A percentile compares a stretch with the other conserved stretches of the same genome.
These are phyloP conservation scores for Begonia loranthoides DNA, from an alignment of 306 rosid species.

Conservation along the genomic window DNA sequence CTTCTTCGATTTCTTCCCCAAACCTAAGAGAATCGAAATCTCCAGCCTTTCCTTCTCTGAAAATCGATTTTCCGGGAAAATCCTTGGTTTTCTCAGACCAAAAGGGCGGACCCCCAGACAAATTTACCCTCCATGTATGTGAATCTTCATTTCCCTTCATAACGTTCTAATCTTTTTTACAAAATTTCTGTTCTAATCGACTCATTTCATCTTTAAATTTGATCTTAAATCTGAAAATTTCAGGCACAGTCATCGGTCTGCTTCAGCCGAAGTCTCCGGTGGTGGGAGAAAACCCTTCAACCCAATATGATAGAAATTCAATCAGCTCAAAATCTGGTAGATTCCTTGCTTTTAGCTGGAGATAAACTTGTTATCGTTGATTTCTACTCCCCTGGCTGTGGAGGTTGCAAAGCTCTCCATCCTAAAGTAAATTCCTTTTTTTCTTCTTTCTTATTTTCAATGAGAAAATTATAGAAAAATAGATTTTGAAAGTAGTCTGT, in stretches of 20 bases:
- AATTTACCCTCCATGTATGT: conserved; percentile 33
- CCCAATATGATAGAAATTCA: conserved; percentile 67
- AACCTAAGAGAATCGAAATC: conserved; percentile 15
- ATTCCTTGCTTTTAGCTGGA: conserved; percentile 50
- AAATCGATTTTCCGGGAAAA: conserved; percentile 28
- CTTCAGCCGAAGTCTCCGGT: conserved; percentile 34
- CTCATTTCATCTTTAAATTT: not conserved
- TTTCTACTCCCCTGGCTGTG: conserved; percentile 86
- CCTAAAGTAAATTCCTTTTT: conserved; percentile 43
- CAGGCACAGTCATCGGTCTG: conserved; percentile 53
- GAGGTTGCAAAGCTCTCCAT: conserved; percentile 83
- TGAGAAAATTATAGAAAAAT: not conserved
- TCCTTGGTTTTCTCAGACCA: conserved; percentile 19
- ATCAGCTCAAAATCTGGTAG: conserved; percentile 53
- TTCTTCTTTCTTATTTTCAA: not conserved
- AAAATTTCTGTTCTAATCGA: too few species aligned
- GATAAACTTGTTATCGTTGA: conserved; percentile 65
- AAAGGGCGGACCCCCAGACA: conserved; percentile 15
- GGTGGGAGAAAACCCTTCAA: conserved; percentile 70
- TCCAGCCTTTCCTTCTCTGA: conserved; percentile 16
- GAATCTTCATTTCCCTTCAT: not conserved
- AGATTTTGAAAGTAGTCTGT: not conserved
- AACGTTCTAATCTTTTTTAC: not conserved
- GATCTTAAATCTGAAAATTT: conserved; percentile 6
- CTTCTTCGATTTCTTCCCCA: conserved; percentile 8